Conservation (phyloP, 192 early-diverging fungal species). For the Backusella psychrophila region DNA sequence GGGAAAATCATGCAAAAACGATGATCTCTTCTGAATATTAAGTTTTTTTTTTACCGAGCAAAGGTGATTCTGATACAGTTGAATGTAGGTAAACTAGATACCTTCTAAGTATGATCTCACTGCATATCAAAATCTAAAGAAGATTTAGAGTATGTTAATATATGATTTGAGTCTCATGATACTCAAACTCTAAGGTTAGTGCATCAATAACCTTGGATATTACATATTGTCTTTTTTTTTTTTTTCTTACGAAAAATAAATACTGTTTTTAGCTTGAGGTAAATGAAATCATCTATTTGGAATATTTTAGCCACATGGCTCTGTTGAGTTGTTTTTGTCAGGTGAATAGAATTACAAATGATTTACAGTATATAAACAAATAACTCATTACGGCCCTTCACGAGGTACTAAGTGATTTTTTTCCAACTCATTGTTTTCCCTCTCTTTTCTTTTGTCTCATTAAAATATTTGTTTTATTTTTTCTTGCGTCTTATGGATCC, state of each 20-base stretch:
- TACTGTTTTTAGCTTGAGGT: not conserved
- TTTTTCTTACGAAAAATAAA: not conserved
- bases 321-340: not conserved
- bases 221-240: not conserved
- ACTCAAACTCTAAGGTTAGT: not conserved
- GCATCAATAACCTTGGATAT: not conserved
- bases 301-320: slow-evolving; percentile 1
- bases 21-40: slow-evolving; percentile 89
- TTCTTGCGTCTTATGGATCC: not conserved
- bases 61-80: slow-evolving; percentile 40
- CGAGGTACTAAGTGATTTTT: slow-evolving; percentile 7
- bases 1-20: slow-evolving; percentile 56
- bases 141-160: not conserved
- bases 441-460: not conserved
- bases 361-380: not conserved
- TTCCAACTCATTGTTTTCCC: not conserved
- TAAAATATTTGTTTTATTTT: not conserved
- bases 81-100: slow-evolving; percentile 29
- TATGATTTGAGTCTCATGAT: not conserved
- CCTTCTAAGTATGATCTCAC: not conserved
- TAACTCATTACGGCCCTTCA: slow-evolving; percentile 2
- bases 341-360: not conserved
- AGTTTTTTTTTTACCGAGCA: slow-evolving; percentile 68
- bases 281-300: not conserved
- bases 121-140: not conserved